These are phyloP conservation scores for Moesziomyces globuligerus DNA, from an alignment of 1,284 basidiomycete species.

Conservation along the genomic window DNA sequence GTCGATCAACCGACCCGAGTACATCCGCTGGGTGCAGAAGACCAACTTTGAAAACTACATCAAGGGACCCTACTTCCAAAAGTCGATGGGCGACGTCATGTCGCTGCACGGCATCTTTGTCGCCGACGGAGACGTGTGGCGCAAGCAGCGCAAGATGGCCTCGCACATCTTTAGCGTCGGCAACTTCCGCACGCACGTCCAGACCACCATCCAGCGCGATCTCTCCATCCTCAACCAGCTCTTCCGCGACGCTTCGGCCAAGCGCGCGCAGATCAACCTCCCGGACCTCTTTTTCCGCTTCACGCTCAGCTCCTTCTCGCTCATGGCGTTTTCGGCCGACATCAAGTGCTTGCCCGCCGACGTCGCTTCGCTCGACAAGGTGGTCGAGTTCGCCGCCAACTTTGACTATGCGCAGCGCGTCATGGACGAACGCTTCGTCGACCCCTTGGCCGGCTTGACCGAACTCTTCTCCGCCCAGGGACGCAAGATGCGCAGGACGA, in stretches of 20 bases:
- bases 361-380: slow-evolving; percentile 46
- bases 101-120: slow-evolving; percentile 54
- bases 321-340: slow-evolving; percentile 52
- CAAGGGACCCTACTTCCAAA: slow-evolving; percentile 41
- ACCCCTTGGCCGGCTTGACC: slow-evolving; percentile 38
- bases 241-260: slow-evolving; percentile 14
- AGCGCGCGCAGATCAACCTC: slow-evolving; percentile 30
- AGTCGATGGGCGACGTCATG: slow-evolving; percentile 48
- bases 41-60: slow-evolving; percentile 54
- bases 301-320: slow-evolving; percentile 55
- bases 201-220: slow-evolving; percentile 45
- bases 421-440: slow-evolving; percentile 54
- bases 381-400: slow-evolving; percentile 61
- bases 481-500: slow-evolving; percentile 39
- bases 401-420: slow-evolving; percentile 65
- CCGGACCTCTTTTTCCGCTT: slow-evolving; percentile 58
- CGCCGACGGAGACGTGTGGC: slow-evolving; percentile 61
- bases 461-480: slow-evolving; percentile 50
- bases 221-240: slow-evolving; percentile 30
- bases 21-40: slow-evolving; percentile 54
- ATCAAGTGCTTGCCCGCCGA: slow-evolving; percentile 43
- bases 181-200: slow-evolving; percentile 49
- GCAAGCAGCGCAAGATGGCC: slow-evolving; percentile 56
- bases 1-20: slow-evolving; percentile 46
- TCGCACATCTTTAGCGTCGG: slow-evolving; percentile 58